Percentiles rank a stretch among this genome's conserved stretches.
Evolutionary conservation across 2,329 filamentous ascomycete genomes (phyloP).

Genomic region (Sclerotinia nivalis): DNA sequence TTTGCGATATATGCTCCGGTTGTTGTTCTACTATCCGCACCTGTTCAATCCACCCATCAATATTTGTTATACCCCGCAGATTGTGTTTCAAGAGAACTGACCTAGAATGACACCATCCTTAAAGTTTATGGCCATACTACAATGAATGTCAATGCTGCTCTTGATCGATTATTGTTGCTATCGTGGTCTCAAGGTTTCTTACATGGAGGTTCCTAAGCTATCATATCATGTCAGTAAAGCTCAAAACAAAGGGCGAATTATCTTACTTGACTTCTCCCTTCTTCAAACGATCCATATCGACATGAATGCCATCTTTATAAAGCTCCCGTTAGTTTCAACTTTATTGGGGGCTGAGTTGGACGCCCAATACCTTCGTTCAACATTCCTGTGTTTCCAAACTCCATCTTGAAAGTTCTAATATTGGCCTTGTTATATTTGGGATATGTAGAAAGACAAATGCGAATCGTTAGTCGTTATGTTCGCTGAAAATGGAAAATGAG

Average conservation of each 20-base stretch:
- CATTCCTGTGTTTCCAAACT: slow-evolving; percentile 62
- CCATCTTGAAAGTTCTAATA: slow-evolving; percentile 49
- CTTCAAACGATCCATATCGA: slow-evolving; percentile 99
- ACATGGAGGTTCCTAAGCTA: slow-evolving; percentile 97
- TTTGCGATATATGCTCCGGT: slow-evolving; percentile 98
- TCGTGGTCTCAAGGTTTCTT: slow-evolving; percentile 44
- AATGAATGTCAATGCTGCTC: slow-evolving; percentile 37
- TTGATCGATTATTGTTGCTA: slow-evolving; percentile 26
- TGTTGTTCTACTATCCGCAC: slow-evolving; percentile 95
- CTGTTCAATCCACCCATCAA: slow-evolving; percentile 44
- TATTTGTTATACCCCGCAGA: neutral
- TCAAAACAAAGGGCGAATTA: slow-evolving; percentile 7
- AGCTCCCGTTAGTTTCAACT: slow-evolving; percentile 37
- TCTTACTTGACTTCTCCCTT: slow-evolving; percentile 97
- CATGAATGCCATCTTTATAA: slow-evolving; percentile 87
- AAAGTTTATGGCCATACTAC: slow-evolving; percentile 98
- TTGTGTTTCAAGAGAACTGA: slow-evolving; percentile 43
- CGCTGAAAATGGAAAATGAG: slow-evolving; percentile 17
- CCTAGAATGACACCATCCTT: slow-evolving; percentile 95
- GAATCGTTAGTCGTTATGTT: slow-evolving; percentile 20
- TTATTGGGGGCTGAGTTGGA: slow-evolving; percentile 27
- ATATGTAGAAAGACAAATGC: slow-evolving; percentile 35
- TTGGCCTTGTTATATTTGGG: slow-evolving; percentile 17
- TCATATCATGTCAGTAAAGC: slow-evolving; percentile 17
- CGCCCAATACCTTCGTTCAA: slow-evolving; percentile 59